These are phyloP conservation scores for Colletotrichum tropicicola DNA, from an alignment of 2,329 filamentous ascomycete species.

Conservation along the genomic window DNA sequence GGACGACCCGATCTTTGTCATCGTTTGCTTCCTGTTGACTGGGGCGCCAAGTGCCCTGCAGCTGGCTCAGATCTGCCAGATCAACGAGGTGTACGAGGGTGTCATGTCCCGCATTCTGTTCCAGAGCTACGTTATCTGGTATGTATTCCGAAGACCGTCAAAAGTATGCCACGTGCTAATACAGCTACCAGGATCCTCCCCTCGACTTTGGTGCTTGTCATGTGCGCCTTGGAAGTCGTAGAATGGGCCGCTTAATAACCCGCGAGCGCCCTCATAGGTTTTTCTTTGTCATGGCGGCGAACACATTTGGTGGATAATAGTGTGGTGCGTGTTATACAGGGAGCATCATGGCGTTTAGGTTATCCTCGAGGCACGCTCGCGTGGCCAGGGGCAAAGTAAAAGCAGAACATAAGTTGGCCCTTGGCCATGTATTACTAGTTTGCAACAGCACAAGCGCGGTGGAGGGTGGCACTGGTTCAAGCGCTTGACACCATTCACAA, in stretches of 20 bases:
- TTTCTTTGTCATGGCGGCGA: constrained; percentile 1
- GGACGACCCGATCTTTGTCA: constrained; percentile 96
- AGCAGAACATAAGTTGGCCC: neutral
- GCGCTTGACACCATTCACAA: neutral
- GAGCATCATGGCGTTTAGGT: neutral
- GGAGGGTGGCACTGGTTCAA: neutral
- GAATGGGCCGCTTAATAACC: constrained; percentile 74
- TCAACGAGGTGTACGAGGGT: constrained; percentile 94
- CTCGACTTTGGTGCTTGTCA: constrained; percentile 88
- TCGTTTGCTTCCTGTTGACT: constrained; percentile 95
- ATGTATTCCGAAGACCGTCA: constrained; percentile 45
- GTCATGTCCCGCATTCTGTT: constrained; percentile 94
- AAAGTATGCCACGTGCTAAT: constrained; percentile 36
- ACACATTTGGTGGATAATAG: neutral
- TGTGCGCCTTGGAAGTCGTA: constrained; percentile 90
- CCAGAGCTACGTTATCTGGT: constrained; percentile 97
- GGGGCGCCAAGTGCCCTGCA: constrained; percentile 94
- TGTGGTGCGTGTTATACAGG: neutral
- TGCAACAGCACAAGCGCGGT: neutral
- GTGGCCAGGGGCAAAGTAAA: constrained; percentile 1
- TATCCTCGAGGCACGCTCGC: neutral
- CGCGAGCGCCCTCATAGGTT: neutral
- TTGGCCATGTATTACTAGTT: constrained; percentile 5
- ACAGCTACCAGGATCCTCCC: constrained; percentile 78
- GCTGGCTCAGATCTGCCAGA: constrained; percentile 96